Evolutionary conservation across 768 basidiomycete genomes (phyloP), one percentile per base, ranked within the genome.

Genomic region (Termitomyces sp.): DNA sequence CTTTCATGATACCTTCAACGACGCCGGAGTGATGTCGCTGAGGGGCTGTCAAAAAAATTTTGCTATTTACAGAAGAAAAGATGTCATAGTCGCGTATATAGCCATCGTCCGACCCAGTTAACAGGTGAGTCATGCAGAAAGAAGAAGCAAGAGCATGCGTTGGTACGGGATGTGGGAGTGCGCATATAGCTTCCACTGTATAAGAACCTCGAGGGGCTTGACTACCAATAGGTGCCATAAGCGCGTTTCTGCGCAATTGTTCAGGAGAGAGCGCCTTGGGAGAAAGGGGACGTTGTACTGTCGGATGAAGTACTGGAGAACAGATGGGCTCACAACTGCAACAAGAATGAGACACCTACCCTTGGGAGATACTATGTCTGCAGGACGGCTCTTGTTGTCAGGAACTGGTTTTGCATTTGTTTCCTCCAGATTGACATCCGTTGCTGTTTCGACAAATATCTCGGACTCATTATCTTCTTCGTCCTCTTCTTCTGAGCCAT

Each of bases 51-150:
- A 97, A 79, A 64, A 92, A 87, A 36, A 83, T 83, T 67, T 91
- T 90, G 56, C 94, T 86, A 69, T 98, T 98, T 41, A 93, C 87
- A 39, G 90, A 85, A 41, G 88, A 69, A 72, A 92, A 97, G 49
- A 96, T 83, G 70, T 98, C 93, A 73, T 95, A 98, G 74, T 92
- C 83, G 37, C 94, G 84, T 45, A 98, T 88, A 63, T 92, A 94
- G 9, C 94, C 95, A 68, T 98, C 94, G 63, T 96, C 90, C 13
- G 90, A 92, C 36, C 94, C 94, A 15, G 95, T 95, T 33, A 96
- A 71, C 22, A 97, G 76, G 68, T 94, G 92, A 20, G 90, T 85
- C 82, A 95, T 85, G 72, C 94, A 96, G 28, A 82, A 72, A 0
- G 93, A 94, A 4, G 89, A 79, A 10, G 94, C 90, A 13, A 98